Conservation (phyloP, 1,284 basidiomycete genomes). For the Pascua sp. region DNA sequence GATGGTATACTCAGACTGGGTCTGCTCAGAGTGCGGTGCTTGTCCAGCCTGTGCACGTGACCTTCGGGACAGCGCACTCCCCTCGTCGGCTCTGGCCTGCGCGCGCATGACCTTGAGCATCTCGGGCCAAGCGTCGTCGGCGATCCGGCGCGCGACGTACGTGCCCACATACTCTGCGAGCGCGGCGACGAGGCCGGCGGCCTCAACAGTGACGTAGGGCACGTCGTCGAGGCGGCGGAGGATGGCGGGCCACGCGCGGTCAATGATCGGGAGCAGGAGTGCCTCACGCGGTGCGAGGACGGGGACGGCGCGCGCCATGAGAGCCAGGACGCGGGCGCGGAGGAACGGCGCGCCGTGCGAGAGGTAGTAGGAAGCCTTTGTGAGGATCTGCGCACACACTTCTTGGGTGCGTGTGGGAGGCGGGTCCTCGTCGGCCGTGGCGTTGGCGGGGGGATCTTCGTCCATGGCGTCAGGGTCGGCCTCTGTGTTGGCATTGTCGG, state of each 20-base stretch:
- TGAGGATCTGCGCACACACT: slow-evolving; percentile 75
- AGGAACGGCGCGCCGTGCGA: slow-evolving; percentile 80
- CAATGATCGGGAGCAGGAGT: slow-evolving; percentile 73
- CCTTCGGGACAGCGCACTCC: slow-evolving; percentile 58
- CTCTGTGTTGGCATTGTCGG: slow-evolving; percentile 27
- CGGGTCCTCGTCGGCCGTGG: slow-evolving; percentile 49
- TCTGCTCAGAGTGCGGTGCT: neutral
- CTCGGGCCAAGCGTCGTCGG: slow-evolving; percentile 86
- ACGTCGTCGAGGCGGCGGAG: slow-evolving; percentile 75
- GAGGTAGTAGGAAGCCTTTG: slow-evolving; percentile 80
- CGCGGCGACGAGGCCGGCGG: slow-evolving; percentile 65
- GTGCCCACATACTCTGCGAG: slow-evolving; percentile 67
- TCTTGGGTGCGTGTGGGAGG: slow-evolving; percentile 66
- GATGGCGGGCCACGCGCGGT: slow-evolving; percentile 83
- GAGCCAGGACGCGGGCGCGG: slow-evolving; percentile 70
- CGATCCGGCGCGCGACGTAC: slow-evolving; percentile 75
- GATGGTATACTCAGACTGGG: slow-evolving; percentile 49
- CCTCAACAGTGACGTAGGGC: slow-evolving; percentile 70
- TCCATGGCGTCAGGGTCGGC: slow-evolving; percentile 9
- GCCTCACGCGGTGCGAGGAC: slow-evolving; percentile 64
- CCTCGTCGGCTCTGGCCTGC: slow-evolving; percentile 60
- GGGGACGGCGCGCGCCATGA: slow-evolving; percentile 68
- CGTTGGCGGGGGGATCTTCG: slow-evolving; percentile 30
- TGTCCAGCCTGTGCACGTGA: slow-evolving; percentile 53
- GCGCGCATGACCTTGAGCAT: slow-evolving; percentile 61